Evolutionary conservation across 768 basidiomycete species (phyloP), one percentile per base, ranked within the genome.

Genomic region (Kwoniella heveanensis): DNA sequence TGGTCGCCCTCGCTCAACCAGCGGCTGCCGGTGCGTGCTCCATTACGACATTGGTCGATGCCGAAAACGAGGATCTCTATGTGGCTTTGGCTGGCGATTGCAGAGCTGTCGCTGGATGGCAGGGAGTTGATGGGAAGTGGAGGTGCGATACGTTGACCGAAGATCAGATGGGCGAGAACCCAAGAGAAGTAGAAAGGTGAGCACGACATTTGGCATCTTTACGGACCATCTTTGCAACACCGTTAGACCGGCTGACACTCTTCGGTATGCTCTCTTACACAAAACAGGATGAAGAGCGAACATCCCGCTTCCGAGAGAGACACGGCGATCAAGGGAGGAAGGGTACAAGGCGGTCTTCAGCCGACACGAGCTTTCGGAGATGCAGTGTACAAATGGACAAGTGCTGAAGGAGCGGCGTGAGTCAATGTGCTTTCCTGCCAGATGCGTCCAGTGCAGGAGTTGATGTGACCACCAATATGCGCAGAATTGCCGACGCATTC

Each of bases 91-190:
- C 92, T 4, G 96, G 96, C 0, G 96, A 99, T 77, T 90, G 91
- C 75, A 86, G 96, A 52, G 96, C 96, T 13, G 92, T 99, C 6
- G 94, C 95, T 22, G 96, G 96, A 21, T 85, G 91, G 37, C 94
- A 90, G 89, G 88, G 91, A 66, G 84, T 86, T 54, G 84, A 84
- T 3, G 90, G 90, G 12, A 84, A 83, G 56, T 99, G 96, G 96
- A 85, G 88, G 50, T 89, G 93, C 29, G 92, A 96, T 77, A 91
- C 91, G n/a, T 83, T 99, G 65, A 91, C 86, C 27, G 92, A 97
- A 79, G 96, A 98, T 76, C 94, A 97, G 82, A 97, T 94, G 7
- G 96, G 92, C 39, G 86, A 91, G 68, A 97, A 92, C 76, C 87
- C 85, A 17, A 88, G 86, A 50, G 96, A 99, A 80, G 82, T 89